These are phyloP conservation scores for Hanseniaspora hatyaiensis DNA, from an alignment of 805 yeast species.

Conservation along the genomic window DNA sequence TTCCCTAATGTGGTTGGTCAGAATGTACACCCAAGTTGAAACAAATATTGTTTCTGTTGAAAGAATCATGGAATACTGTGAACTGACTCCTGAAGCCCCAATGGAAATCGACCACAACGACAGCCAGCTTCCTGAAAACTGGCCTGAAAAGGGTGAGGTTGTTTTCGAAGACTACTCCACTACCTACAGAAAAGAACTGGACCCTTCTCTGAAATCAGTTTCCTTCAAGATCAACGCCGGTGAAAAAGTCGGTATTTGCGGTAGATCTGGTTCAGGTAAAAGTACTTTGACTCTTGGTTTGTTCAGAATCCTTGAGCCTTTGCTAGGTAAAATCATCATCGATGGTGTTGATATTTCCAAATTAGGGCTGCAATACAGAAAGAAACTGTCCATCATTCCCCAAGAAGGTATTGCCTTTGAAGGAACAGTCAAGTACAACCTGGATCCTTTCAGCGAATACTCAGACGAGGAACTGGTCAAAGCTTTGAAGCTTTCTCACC, in stretches of 20 bases:
- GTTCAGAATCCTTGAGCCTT: slow-evolving; percentile 51
- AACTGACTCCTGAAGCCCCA: slow-evolving; percentile 37
- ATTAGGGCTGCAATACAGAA: slow-evolving; percentile 43
- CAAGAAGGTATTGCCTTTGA: slow-evolving; percentile 59
- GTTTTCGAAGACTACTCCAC: slow-evolving; percentile 45
- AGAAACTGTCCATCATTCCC: slow-evolving; percentile 50
- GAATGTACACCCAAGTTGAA: slow-evolving; percentile 53
- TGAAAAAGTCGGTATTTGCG: slow-evolving; percentile 64
- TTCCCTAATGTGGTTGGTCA: slow-evolving; percentile 44
- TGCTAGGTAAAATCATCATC: slow-evolving; percentile 41
- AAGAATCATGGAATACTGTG: slow-evolving; percentile 50
- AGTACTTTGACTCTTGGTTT: slow-evolving; percentile 50
- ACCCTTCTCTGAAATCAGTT: slow-evolving; percentile 45
- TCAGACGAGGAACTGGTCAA: slow-evolving; percentile 47
- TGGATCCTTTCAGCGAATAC: slow-evolving; percentile 48
- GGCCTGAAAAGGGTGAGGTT: slow-evolving; percentile 48
- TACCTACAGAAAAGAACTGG: slow-evolving; percentile 45
- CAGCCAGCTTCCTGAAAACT: slow-evolving; percentile 32
- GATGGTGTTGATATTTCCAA: slow-evolving; percentile 44
- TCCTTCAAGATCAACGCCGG: slow-evolving; percentile 37
- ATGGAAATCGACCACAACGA: slow-evolving; percentile 36
- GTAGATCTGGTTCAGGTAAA: slow-evolving; percentile 71
- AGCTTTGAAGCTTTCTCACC: slow-evolving; percentile 45
- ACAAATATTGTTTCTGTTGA: slow-evolving; percentile 56
- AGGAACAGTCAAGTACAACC: slow-evolving; percentile 49